Evolutionary conservation across 1,284 basidiomycete species (phyloP), one percentile per base, ranked within the genome.

Genomic region (Pseudozyma sp.): DNA sequence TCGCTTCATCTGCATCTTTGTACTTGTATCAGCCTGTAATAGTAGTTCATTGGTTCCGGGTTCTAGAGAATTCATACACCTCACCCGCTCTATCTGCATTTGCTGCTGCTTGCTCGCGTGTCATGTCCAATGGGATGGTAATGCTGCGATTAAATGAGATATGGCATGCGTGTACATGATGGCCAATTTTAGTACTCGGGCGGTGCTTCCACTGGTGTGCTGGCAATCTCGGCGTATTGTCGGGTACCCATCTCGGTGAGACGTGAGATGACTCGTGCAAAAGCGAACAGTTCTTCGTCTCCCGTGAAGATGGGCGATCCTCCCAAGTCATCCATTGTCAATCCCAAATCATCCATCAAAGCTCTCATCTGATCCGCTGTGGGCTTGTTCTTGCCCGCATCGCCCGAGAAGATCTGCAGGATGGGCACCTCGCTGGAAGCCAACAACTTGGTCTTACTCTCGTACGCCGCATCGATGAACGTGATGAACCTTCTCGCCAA

Each of bases 401-500:
- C 75, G 19, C 70, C 77, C 21, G 61, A 69, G 31, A 85, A 85
- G 49, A 82, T 79, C 54, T 82, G 79, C 51, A 84, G 50, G 42
- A 85, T 76, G 21, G 80, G 80, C 16, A 83, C 82, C 56, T 84
- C 76, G 52, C 70, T 76, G 36, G 63, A 67, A 34, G 75, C 68
- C 19, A 84, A 59, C 35, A 85, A 45, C 59, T 78, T 81, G 34
- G 77, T 79, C 66, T 85, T 83, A 68, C 73, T 77, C 68, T 85
- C 83, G 66, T 85, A 85, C n/a, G 79, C 77, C 89, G 92, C 93
- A 87, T 99, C 96, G 81, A 99, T 92, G 81, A 98, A 98, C 0
- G 95, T 97, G 85, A 99, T 99, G 85, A 99, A 98, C 66, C 97
- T 88, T 66, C 96, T 88, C 8, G 95, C 95, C 21, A 82, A 45